Percentiles rank a stretch among this genome's conserved stretches.
Evolutionary conservation across 192 early-diverging fungal species (phyloP).

Genomic region (Allomyces arbusculus): DNA sequence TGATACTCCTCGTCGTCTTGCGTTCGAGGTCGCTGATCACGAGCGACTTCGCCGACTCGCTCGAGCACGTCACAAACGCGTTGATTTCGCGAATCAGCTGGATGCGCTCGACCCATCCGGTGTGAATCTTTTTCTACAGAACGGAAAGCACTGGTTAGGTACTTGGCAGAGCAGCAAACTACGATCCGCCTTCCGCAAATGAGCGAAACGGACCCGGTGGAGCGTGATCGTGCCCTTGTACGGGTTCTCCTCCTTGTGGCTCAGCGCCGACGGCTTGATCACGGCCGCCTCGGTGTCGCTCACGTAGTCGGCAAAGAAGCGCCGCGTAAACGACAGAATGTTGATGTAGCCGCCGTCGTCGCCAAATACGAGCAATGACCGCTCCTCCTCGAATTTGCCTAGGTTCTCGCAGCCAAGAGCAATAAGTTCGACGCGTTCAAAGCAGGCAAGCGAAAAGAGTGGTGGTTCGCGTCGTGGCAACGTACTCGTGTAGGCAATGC

Average conservation of each 20-base stretch:
- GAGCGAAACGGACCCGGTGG: constrained; percentile 10
- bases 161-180: no score
- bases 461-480: background rate
- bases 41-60: constrained; percentile 23
- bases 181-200: no score
- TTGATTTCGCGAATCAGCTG: constrained; percentile 40
- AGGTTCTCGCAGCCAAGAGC: background rate
- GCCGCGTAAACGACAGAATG: constrained; percentile 10
- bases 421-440: no score
- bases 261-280: background rate
- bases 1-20: constrained; percentile 25
- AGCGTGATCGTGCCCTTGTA: constrained; percentile 23
- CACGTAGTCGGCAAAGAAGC: constrained; percentile 17
- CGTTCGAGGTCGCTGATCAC: constrained; percentile 38
- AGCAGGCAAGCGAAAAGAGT: no score
- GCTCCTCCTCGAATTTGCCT: constrained; percentile 30
- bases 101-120: constrained; percentile 37
- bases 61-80: constrained; percentile 31
- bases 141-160: no score
- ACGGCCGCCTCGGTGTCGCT: constrained; percentile 9
- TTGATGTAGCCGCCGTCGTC: constrained; percentile 43
- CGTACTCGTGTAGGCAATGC: constrained; percentile 25
- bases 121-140: constrained; percentile 30
- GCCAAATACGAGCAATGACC: constrained; percentile 30
- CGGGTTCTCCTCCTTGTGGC: constrained; percentile 14